These are phyloP conservation scores for Fraxinus quadrangulata DNA, from an alignment of 257 asterid species.

Conservation along the genomic window DNA sequence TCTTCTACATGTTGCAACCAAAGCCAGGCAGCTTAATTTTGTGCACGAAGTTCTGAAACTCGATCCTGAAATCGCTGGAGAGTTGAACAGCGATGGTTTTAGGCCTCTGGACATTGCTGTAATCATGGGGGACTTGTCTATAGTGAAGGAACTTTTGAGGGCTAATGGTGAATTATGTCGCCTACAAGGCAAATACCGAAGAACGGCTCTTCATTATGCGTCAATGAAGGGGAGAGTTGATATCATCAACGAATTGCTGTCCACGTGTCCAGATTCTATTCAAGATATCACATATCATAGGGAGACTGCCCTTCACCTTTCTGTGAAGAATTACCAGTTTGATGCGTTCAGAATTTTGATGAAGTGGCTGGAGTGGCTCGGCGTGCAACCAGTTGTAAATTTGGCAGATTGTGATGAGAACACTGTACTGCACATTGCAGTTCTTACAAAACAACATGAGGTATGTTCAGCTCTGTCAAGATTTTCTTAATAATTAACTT, in stretches of 20 bases:
- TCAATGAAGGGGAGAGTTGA: not conserved
- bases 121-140: constrained; percentile 19
- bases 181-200: constrained; percentile 27
- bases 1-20: constrained; percentile 29
- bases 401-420: not conserved
- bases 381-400: not conserved
- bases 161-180: constrained; percentile 3
- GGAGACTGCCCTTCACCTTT: not conserved
- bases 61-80: constrained; percentile 20
- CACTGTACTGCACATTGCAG: constrained; percentile 10
- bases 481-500: not conserved
- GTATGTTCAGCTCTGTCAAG: not conserved
- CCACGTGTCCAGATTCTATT: not conserved
- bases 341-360: not conserved
- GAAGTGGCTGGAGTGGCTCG: not conserved
- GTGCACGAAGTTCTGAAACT: constrained; percentile 20
- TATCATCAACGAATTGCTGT: not conserved
- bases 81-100: not conserved
- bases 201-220: constrained; percentile 30
- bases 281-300: not conserved
- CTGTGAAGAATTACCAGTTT: not conserved
- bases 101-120: constrained; percentile 30
- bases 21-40: constrained; percentile 23
- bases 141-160: constrained; percentile 22
- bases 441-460: not conserved